Conservation (phyloP, 2,329 filamentous ascomycete species). For the Plectosphaerella cucumerina region DNA sequence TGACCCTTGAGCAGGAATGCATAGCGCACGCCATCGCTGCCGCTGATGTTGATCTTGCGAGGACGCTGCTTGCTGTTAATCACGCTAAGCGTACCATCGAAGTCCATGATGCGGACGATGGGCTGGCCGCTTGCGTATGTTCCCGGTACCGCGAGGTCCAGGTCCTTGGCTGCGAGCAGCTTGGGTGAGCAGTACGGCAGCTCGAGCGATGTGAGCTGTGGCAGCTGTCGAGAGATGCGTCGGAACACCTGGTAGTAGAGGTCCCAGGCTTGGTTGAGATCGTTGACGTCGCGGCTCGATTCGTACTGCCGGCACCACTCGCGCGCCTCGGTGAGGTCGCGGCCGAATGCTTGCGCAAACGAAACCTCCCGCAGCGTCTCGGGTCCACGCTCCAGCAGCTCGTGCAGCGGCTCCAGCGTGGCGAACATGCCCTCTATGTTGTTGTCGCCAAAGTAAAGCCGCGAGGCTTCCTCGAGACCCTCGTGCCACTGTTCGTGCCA, state of each 20-base stretch:
- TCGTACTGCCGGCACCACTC: constrained; percentile 96
- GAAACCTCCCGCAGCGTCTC: constrained; percentile 95
- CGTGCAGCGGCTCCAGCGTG: constrained; percentile 84
- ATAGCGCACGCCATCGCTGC: constrained; percentile 84
- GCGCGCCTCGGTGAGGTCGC: constrained; percentile 88
- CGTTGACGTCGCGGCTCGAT: constrained; percentile 81
- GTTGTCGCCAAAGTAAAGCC: constrained; percentile 94
- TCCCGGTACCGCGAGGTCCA: constrained; percentile 93
- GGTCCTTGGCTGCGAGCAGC: constrained; percentile 75
- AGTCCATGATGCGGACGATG: constrained; percentile 80
- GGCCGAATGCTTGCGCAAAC: constrained; percentile 94
- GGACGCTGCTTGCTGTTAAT: constrained; percentile 97
- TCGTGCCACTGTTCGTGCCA: constrained; percentile 99
- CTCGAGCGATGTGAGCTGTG: constrained; percentile 88
- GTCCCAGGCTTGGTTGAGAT: constrained; percentile 98
- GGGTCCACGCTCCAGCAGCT: constrained; percentile 83
- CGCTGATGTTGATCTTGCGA: constrained; percentile 80
- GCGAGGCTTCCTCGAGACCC: constrained; percentile 90
- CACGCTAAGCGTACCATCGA: constrained; percentile 84
- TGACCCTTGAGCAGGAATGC: constrained; percentile 96
- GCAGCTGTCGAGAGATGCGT: constrained; percentile 87
- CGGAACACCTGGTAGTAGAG: constrained; percentile 98
- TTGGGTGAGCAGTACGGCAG: constrained; percentile 96
- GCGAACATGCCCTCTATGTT: constrained; percentile 98
- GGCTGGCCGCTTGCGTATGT: constrained; percentile 79